phyloP scores from a whole-genome alignment of 1,139 yeast species.

The Pichia sp. region DNA sequence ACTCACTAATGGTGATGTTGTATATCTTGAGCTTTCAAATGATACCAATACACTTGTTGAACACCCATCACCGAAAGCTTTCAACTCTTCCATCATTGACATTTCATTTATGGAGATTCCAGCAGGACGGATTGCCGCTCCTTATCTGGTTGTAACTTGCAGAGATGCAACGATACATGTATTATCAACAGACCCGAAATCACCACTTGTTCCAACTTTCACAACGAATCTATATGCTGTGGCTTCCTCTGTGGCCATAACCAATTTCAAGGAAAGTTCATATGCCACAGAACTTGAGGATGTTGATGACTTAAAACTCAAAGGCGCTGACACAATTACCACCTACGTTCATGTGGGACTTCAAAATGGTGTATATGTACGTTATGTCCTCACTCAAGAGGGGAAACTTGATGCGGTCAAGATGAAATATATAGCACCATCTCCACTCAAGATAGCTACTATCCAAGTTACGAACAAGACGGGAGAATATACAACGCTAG shows the following conservation, averaged over 20 bases:
- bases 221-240: conserved; percentile 64
- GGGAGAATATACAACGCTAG: conserved; percentile 1
- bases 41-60: conserved; percentile 60
- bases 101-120: conserved; percentile 52
- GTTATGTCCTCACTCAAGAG: conserved; percentile 48
- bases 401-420: conserved; percentile 66
- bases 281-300: conserved; percentile 9
- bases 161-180: conserved; percentile 67
- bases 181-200: conserved; percentile 56
- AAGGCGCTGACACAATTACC: conserved; percentile 4
- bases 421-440: conserved; percentile 68
- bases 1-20: conserved; percentile 64
- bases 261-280: conserved; percentile 29
- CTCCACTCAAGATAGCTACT: conserved; percentile 26
- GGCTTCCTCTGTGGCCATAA: conserved; percentile 43
- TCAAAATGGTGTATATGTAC: conserved; percentile 71
- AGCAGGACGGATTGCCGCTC: conserved; percentile 40
- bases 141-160: conserved; percentile 63
- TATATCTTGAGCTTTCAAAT: conserved; percentile 72
- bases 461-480: conserved; percentile 26
- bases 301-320: conserved; percentile 4
- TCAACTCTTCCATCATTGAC: conserved; percentile 46
- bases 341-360: conserved; percentile 64
- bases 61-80: conserved; percentile 54
- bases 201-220: conserved; percentile 54